Base-by-base conservation (phyloP, 2,329 filamentous ascomycete species). In the Pyricularia sp. region DNA sequence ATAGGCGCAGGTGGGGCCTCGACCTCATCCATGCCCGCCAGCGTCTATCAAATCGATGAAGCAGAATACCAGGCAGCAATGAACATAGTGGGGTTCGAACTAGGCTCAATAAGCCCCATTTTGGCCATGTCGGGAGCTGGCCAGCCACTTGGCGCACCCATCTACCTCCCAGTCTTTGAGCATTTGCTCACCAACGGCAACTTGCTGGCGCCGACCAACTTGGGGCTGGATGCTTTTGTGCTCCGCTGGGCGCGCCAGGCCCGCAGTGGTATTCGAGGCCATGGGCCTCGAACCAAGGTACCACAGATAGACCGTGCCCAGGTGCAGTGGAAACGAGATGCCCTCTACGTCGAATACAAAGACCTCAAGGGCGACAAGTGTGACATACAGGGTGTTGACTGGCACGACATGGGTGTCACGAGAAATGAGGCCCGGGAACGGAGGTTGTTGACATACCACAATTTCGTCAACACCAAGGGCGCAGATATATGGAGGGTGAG, bases 331-430 rank as follows among this genome's bases (percentile, higher is more conserved):
- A 50, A n/a, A 7, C 59, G 12, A 26, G 50, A 55, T 7, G 33
- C 65, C 10, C 58, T 66, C 7, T 30, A 26, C 20, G 65, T 66
- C 23, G 65, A 66, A 2, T 83, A 82, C 70, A 73, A 75, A 6
- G 81, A 89, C 68, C 79, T 90, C 7, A 74, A 78, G n/a, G 87
- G 86, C 1, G 85, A 89, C 65, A 68, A 72, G 65, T 86, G 79
- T 69, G 88, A 90, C 72, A 75, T 88, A 28, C 88, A 90, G 73
- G 85, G 87, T 67, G 79, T 90, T 50, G 77, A 88, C 73, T 90
- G 88, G 88, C 72, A 75, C 1, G 76, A 79, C 14, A 77, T 89
- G 71, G 83, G 83, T 1, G 83, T 87, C 2, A 81, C 81, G 12
- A 82, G 86, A 69, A 72, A 72, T 28, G 76, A 80, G 28, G 87